Evolutionary conservation across 768 basidiomycete genomes (phyloP), one percentile per base, ranked within the genome.

Genomic region (Tulasnella sp.): DNA sequence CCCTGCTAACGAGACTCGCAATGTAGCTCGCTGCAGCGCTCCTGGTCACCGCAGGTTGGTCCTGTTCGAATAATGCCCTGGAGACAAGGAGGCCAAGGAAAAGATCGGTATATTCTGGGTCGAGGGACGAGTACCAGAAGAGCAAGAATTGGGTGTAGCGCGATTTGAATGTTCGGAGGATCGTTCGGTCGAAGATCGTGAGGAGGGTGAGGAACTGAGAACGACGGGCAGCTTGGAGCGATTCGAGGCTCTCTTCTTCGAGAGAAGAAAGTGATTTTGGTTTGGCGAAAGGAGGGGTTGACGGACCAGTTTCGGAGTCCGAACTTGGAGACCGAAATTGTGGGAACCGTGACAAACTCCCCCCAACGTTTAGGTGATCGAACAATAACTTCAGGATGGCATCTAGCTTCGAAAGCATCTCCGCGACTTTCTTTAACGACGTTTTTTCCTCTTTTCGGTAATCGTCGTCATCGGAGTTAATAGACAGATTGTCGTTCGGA

Each of bases 91-190:
- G 89, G 45, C 97, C 97, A 78, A 93, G 93, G 82, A 99, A 98
- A 74, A 94, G 87, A 82, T 99, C 97, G 67, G 92, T 88, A 80
- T 95, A 97, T 78, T 93, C 90, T 1, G 91, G 86, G 79, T 95
- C 91, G 72, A 97, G 90, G 0, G 97, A 98, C 29, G 96, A 88
- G 81, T 91, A 94, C 90, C 94, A 97, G 86, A 99, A 99, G 67
- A 99, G 81, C 77, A 99, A 88, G 84, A 99, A 99, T 80, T 99
- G 97, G 17, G 95, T 96, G 83, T 99, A 97, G 49, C 96, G 93
- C 0, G 96, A 97, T 81, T 96, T 96, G 85, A 97, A 97, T 1
- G 97, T 99, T 49, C 91, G 92, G 70, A 99, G 88, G 81, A 99
- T 95, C 45, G 91, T 91, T 52, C 94, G 90, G 82, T 97, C 94